These are phyloP conservation scores for Gossypium stocksii DNA, from an alignment of 345 rosid species.

Conservation along the genomic window DNA sequence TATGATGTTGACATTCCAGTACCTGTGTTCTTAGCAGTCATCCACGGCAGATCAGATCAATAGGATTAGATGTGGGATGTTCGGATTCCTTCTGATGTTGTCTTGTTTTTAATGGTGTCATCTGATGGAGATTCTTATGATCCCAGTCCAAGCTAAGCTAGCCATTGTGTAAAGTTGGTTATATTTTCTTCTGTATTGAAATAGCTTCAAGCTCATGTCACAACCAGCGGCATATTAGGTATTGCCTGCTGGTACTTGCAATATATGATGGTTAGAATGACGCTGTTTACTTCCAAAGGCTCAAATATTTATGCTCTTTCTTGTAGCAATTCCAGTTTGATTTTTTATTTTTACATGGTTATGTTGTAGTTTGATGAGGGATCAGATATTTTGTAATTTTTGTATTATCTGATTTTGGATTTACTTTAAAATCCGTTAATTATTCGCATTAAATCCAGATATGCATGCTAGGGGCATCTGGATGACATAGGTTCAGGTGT, in stretches of 20 bases:
- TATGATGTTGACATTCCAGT: slow-evolving; percentile 24
- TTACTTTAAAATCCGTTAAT: no score
- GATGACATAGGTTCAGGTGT: no score
- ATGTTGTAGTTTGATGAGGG: no score
- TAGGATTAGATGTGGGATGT: slow-evolving; percentile 26
- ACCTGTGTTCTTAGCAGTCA: neutral
- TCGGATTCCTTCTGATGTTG: slow-evolving; percentile 36
- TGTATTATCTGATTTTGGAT: no score
- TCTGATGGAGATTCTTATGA: slow-evolving; percentile 31
- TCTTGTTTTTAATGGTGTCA: slow-evolving; percentile 17
- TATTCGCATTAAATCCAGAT: no score
- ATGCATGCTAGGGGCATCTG: no score
- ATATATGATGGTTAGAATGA: slow-evolving; percentile 20
- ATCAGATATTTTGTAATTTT: no score
- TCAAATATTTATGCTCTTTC: neutral
- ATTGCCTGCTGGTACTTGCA: slow-evolving; percentile 17
- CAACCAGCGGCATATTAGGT: slow-evolving; percentile 10
- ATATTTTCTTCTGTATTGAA: slow-evolving; percentile 20
- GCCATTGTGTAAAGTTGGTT: slow-evolving; percentile 44
- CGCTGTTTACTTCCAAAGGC: neutral
- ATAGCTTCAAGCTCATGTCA: slow-evolving; percentile 25
- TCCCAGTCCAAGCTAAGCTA: slow-evolving; percentile 36
- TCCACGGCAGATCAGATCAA: neutral
- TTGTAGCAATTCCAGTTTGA: neutral
- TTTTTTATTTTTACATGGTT: neutral